A percentile compares a stretch with the other conserved stretches of the same genome.
Conservation (phyloP, 805 yeast species). For the Metschnikowia cerradonensis region DNA sequence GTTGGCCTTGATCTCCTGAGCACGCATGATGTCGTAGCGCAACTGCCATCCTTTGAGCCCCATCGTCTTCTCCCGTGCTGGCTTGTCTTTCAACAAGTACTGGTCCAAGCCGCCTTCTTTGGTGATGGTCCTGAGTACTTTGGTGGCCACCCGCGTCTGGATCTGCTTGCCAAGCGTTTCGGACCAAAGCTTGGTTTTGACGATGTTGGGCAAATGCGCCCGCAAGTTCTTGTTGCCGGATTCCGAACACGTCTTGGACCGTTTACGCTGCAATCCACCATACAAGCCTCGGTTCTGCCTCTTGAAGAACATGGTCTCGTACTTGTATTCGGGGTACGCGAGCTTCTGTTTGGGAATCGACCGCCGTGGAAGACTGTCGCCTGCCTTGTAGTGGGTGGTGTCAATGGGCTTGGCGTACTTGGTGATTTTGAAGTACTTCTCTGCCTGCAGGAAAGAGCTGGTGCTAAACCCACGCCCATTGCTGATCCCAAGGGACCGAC, state of each 20-base stretch:
- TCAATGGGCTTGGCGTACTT: constrained; percentile 38
- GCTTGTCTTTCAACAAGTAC: constrained; percentile 78
- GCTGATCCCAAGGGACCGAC: constrained; percentile 7
- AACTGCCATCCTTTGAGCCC: constrained; percentile 92
- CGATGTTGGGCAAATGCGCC: constrained; percentile 78
- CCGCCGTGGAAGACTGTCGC: constrained; percentile 27
- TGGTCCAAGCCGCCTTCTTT: constrained; percentile 95
- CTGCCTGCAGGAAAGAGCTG: constrained; percentile 16
- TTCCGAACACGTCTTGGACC: constrained; percentile 78
- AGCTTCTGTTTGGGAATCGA: constrained; percentile 12
- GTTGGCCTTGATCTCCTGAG: constrained; percentile 37
- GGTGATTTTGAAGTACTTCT: constrained; percentile 39
- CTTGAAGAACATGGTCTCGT: constrained; percentile 71
- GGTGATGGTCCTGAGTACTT: constrained; percentile 80
- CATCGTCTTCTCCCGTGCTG: constrained; percentile 86
- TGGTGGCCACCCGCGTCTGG: constrained; percentile 63
- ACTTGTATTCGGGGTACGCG: constrained; percentile 40
- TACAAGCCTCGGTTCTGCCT: constrained; percentile 83
- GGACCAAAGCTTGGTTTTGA: constrained; percentile 76
- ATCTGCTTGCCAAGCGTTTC: constrained; percentile 61
- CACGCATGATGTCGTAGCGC: constrained; percentile 65
- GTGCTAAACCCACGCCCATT: constrained; percentile 5
- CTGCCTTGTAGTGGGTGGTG: constrained; percentile 32
- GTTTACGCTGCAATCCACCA: constrained; percentile 80
- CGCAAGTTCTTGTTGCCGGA: constrained; percentile 69